Percentiles rank a stretch among this genome's conserved stretches.
Conservation (phyloP, 2,329 filamentous ascomycete genomes). For the Aspergillus sp. region DNA sequence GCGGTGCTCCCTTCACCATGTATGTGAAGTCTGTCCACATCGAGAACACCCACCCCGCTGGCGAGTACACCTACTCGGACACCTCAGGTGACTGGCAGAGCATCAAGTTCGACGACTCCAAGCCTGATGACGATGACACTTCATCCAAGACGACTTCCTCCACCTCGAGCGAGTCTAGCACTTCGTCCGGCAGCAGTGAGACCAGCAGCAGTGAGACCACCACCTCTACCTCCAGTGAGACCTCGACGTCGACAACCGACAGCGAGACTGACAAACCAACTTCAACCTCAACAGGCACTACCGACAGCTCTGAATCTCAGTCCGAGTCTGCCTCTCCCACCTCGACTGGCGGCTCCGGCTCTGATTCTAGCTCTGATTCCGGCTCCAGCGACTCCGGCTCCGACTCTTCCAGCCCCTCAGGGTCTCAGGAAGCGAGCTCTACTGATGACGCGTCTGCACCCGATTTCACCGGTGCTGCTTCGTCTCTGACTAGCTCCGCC, state of each 20-base stretch:
- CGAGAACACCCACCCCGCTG: conserved; percentile 54
- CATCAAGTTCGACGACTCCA: conserved; percentile 49
- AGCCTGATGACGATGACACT: conserved; percentile 6
- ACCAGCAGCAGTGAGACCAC: conserved; percentile 11
- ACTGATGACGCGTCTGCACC: conserved; percentile 13
- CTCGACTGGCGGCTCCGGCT: conserved; percentile 1
- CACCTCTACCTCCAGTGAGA: conserved; percentile 4
- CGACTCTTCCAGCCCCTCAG: conserved; percentile 19
- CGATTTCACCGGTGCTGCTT: conserved; percentile 21
- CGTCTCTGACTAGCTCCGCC: conserved; percentile 22
- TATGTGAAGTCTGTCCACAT: conserved; percentile 63
- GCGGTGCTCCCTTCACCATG: conserved; percentile 69
- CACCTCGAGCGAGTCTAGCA: conserved; percentile 8
- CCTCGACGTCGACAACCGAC: neutral
- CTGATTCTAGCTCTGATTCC: conserved; percentile 5
- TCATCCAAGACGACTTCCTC: conserved; percentile 12
- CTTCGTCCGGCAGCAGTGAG: conserved; percentile 14
- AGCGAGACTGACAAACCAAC: conserved; percentile 9
- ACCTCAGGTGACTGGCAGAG: conserved; percentile 62
- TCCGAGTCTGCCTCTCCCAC: conserved; percentile 17
- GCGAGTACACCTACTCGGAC: conserved; percentile 55
- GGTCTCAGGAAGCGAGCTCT: conserved; percentile 10
- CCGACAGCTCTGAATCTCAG: conserved; percentile 14
- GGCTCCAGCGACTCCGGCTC: conserved; percentile 6
- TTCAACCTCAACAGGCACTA: conserved; percentile 14